Evolutionary conservation across 1,139 yeast genomes (phyloP).

Genomic region (Taphrina deformans): DNA sequence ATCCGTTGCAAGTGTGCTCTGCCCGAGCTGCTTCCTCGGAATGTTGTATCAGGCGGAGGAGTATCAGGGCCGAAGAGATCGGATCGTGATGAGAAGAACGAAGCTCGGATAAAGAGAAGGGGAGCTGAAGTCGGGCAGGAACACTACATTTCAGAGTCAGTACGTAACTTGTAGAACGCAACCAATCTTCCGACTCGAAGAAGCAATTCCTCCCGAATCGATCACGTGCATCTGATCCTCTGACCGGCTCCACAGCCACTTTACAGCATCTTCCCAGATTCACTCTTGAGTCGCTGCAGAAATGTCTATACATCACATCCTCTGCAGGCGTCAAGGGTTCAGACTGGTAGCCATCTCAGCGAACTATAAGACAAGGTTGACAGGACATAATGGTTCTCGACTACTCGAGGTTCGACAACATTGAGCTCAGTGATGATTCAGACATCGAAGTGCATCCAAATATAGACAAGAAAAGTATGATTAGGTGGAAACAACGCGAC

Average conservation of each 20-base stretch:
- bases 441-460: conserved; percentile 75
- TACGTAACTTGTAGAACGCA: background rate
- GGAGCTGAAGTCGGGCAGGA: background rate
- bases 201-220: no score
- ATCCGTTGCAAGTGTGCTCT: no score
- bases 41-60: no score
- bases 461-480: conserved; percentile 89
- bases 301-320: no score
- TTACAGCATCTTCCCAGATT: background rate
- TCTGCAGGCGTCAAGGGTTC: no score
- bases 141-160: background rate
- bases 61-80: background rate
- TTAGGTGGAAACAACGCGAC: conserved; percentile 95
- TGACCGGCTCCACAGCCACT: background rate
- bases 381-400: conserved; percentile 31
- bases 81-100: no score
- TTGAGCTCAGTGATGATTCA: conserved; percentile 84
- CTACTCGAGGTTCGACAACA: conserved; percentile 66
- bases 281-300: no score
- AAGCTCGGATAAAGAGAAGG: no score
- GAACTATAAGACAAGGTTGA: no score
- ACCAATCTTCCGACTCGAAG: no score
- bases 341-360: no score
- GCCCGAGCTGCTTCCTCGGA: no score
- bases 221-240: background rate